Conservation (phyloP, 2,329 filamentous ascomycete species). For the Elsinoe australis region DNA sequence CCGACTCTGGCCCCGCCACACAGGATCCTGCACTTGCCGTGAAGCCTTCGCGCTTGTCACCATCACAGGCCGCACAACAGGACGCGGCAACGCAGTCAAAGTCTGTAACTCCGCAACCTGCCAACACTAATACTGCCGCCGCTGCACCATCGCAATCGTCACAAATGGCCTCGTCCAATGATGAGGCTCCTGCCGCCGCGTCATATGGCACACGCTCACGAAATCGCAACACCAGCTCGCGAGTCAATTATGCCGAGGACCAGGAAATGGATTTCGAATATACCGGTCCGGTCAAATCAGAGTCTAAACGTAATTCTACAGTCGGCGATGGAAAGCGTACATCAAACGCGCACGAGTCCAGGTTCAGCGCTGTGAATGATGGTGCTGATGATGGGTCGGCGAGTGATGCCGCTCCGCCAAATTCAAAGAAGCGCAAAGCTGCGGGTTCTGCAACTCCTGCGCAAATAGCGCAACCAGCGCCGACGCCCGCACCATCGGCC, state of each 20-base stretch:
- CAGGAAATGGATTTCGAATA: constrained; percentile 83
- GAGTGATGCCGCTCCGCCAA: constrained; percentile 32
- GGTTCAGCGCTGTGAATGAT: constrained; percentile 19
- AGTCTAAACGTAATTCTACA: constrained; percentile 43
- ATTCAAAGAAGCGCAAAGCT: constrained; percentile 78
- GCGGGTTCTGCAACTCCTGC: constrained; percentile 34
- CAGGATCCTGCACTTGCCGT: constrained; percentile 5
- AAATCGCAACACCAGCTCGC: constrained; percentile 70
- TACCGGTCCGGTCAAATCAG: constrained; percentile 46
- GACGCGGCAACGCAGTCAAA: constrained; percentile 10
- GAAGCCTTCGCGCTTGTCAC: constrained; percentile 3
- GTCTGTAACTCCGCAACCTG: constrained; percentile 6
- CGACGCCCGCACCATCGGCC: constrained; percentile 20
- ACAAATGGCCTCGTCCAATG: constrained; percentile 16
- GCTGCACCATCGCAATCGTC: background rate
- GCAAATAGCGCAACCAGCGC: constrained; percentile 25
- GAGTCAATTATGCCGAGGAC: constrained; percentile 88
- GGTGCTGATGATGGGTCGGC: constrained; percentile 36
- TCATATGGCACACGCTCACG: constrained; percentile 90
- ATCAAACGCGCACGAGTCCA: constrained; percentile 22
- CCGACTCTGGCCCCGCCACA: constrained; percentile 11
- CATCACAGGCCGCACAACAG: constrained; percentile 5
- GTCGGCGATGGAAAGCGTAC: constrained; percentile 29
- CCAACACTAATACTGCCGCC: background rate
- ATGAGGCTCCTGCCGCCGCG: constrained; percentile 39